These are phyloP conservation scores for Toxicodendron radicans DNA, from an alignment of 345 rosid species.

Conservation along the genomic window DNA sequence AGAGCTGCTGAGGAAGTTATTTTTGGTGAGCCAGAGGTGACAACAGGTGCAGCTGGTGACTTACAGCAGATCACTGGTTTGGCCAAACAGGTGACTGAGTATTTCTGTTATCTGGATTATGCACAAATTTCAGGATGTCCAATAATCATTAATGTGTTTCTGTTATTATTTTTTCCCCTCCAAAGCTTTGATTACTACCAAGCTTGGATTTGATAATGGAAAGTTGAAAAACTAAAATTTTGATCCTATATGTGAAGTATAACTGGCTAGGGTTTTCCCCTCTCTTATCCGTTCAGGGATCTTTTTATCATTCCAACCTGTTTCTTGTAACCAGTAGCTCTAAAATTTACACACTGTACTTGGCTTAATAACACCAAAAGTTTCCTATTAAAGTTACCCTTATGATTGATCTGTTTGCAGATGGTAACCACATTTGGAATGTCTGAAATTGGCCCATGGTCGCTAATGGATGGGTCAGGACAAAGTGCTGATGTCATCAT, in stretches of 20 bases:
- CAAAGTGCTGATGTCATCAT: conserved; percentile 84
- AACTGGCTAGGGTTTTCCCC: background rate
- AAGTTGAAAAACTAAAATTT: background rate
- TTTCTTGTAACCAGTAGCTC: background rate
- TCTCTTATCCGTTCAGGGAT: background rate
- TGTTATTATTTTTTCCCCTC: background rate
- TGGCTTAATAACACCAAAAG: background rate
- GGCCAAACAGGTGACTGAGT: conserved; percentile 73
- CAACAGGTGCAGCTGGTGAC: conserved; percentile 97
- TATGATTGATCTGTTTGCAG: conserved; percentile 36
- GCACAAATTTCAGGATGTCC: background rate
- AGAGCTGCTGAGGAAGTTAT: conserved; percentile 96
- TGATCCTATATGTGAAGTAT: background rate
- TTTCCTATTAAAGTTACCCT: conserved; percentile 12
- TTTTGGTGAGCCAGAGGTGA: conserved; percentile 95
- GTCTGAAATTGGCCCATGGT: conserved; percentile 99
- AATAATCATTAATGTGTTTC: background rate
- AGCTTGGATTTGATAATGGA: background rate
- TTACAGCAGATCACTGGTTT: conserved; percentile 93
- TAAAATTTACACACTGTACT: background rate
- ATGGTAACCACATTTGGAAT: conserved; percentile 97
- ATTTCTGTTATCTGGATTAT: background rate
- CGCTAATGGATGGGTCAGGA: conserved; percentile 78
- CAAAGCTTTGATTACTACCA: background rate
- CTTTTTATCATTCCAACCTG: background rate